These are phyloP conservation scores for Saitozyma podzolica DNA, from an alignment of 768 basidiomycete genomes.

Conservation along the genomic window DNA sequence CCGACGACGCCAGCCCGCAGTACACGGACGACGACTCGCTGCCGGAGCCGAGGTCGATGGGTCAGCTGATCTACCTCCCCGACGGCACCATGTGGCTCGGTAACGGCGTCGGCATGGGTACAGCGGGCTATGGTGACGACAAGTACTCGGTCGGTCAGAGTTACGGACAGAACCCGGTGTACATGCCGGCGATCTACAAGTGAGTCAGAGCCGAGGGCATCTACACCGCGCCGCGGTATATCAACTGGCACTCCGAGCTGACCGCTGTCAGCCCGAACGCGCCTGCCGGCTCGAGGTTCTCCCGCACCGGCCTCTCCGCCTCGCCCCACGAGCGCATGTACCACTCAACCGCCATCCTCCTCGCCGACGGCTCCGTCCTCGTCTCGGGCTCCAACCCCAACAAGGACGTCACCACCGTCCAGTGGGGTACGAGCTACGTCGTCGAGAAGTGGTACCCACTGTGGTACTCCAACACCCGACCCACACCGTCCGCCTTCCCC, in stretches of 20 bases:
- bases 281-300: constrained; percentile 70
- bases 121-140: constrained; percentile 75
- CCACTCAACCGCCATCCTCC: constrained; percentile 83
- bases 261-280: constrained; percentile 58
- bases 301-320: constrained; percentile 60
- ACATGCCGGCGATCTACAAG: constrained; percentile 78
- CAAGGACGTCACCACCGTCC: constrained; percentile 63
- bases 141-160: constrained; percentile 58
- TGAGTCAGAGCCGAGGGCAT: too few relatives aligned
- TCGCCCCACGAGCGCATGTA: constrained; percentile 78
- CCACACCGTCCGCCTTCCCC: constrained; percentile 65
- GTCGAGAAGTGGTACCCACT: constrained; percentile 89
- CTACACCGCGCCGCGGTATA: too few relatives aligned
- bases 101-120: constrained; percentile 70
- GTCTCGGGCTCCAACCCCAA: constrained; percentile 78
- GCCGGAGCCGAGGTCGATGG: constrained; percentile 67
- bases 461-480: constrained; percentile 77
- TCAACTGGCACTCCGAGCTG: neutral
- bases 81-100: constrained; percentile 53
- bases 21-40: constrained; percentile 50
- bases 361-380: constrained; percentile 81
- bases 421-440: constrained; percentile 68
- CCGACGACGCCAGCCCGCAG: constrained; percentile 52
- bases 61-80: constrained; percentile 75
- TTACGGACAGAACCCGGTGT: constrained; percentile 75